Base-by-base conservation (phyloP, 495 filamentous ascomycete genomes). In the Ascobolus immersus region DNA sequence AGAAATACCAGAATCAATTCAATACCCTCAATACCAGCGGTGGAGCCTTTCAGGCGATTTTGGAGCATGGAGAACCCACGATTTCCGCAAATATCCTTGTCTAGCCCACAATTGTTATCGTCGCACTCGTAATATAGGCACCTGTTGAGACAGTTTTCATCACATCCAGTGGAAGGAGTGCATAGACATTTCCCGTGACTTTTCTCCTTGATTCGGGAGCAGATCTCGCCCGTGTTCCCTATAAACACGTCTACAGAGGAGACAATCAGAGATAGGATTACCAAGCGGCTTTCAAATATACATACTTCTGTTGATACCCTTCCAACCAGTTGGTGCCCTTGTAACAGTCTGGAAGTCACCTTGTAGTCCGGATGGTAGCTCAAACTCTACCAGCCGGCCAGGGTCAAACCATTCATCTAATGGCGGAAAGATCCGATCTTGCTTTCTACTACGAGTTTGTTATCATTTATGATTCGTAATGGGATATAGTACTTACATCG, bases 81-180 rank as follows among this genome's bases (percentile, higher is more conserved):
- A 51, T 96, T 96, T 17, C 62, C 67, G 55, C 86, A 96, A 32
- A 59, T 54, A 3, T 62, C 59, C 8, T 59, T 52, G 25, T 73
- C 73, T 14, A 89, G 52, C 36, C 65, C 69, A 55, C 86, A 96
- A 51, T 91, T 94, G 30, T 62, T 71, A 7, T 75, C 67, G 51
- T 93, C 79, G 51, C 86, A 96, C 53, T 96, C 86, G 50, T 92
- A 92, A 36, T 86, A 69, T 79, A 94, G 93, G 55, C 77, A 77
- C 28, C 80, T 67, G 46, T 96, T 96, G 44, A 84, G 72, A 54
- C 86, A 96, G 39, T 71, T 59, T 33, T 91, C 80, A 40, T 70
- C 79, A 46, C 86, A 96, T 19, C 79, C 79, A 26, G 67, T 69
- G 18, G 77, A 71, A 25, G 62, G 56, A 8, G 56, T 64, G 52